A percentile compares a stretch with the other conserved stretches of the same genome.
phyloP scores from a whole-genome alignment of 202 grass and related monocot species.

The Eragrostis tef region DNA sequence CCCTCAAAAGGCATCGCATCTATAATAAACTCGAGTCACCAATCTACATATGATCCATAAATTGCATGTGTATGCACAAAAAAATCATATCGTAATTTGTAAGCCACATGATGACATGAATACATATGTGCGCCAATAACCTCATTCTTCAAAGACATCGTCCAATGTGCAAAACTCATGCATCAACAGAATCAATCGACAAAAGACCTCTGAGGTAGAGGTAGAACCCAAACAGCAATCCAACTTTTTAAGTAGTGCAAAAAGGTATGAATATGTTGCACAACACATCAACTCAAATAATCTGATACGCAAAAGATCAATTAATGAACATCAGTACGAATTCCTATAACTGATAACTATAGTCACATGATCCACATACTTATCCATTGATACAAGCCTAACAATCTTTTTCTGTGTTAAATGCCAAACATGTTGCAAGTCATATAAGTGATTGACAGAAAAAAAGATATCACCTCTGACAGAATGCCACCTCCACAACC shows the following conservation, averaged over 20 bases:
- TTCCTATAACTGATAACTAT: slow-evolving; percentile 17
- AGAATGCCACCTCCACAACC: slow-evolving; percentile 98
- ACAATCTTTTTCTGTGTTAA: neutral
- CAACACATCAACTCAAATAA: slow-evolving; percentile 5
- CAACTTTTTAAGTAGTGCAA: neutral
- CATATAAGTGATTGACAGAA: slow-evolving; percentile 9
- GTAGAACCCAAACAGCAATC: neutral
- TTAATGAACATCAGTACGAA: neutral
- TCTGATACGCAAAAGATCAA: slow-evolving; percentile 27
- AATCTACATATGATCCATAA: neutral
- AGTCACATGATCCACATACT: neutral
- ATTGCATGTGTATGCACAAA: neutral
- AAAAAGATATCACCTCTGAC: slow-evolving; percentile 69
- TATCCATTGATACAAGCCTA: slow-evolving; percentile 9
- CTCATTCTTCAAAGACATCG: neutral
- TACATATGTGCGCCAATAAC: neutral
- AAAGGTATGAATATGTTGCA: slow-evolving; percentile 4
- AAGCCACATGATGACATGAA: neutral
- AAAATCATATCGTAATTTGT: neutral
- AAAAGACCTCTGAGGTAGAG: neutral
- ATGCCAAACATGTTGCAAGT: neutral
- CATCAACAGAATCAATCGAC: neutral
- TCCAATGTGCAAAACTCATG: slow-evolving; percentile 12
- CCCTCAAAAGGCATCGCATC: neutral
- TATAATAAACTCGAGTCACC: neutral